Evolutionary conservation across 805 yeast species (phyloP), one percentile per base, ranked within the genome.

Genomic region (Hanseniaspora occidentalis): DNA sequence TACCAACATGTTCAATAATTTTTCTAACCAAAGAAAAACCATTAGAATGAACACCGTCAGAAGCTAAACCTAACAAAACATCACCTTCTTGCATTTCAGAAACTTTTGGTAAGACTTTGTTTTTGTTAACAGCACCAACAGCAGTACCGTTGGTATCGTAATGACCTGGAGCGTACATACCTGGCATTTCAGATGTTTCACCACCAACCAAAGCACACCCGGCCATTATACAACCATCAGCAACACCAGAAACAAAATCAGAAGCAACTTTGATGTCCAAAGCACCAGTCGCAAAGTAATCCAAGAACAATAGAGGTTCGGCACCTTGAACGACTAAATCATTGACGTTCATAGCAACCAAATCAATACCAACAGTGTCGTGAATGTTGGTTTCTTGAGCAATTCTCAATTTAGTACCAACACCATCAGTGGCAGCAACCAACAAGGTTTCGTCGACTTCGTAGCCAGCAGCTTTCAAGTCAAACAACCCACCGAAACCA

Each of bases 151-250:
- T 92, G 45, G 96, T 88, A 62, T 92, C 99, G 58, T 92, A 92
- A 64, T 92, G 97, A 25, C 94, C 94, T 42, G 78, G 85, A 44
- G 79, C 83, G 56, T 92, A 92, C 83, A 92, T 84, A 49, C 98
- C 98, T 21, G 99, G 99, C 99, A 92, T 92, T 69, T 92, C 99
- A 41, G 95, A 82, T 29, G 99, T 92, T 65, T 92, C 99, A 49
- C 99, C 99, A 42, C 99, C 99, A 40, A 92, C 96, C 43, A 92
- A 70, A 5, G 99, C 98, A 71, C 98, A 89, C 9, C 95, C 96
- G 25, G 97, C 83, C 49, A 77, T 75, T 48, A 79, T 78, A 69
- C 99, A 92, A 43, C 98, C 99, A 47, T 83, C 83, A 37, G 96
- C 96, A 47, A 92, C 98, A 63, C 98, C 97, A 45, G 74, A 68